These are phyloP conservation scores for Lasiosphaeris hirsuta DNA, from an alignment of 495 filamentous ascomycete genomes.

Conservation along the genomic window DNA sequence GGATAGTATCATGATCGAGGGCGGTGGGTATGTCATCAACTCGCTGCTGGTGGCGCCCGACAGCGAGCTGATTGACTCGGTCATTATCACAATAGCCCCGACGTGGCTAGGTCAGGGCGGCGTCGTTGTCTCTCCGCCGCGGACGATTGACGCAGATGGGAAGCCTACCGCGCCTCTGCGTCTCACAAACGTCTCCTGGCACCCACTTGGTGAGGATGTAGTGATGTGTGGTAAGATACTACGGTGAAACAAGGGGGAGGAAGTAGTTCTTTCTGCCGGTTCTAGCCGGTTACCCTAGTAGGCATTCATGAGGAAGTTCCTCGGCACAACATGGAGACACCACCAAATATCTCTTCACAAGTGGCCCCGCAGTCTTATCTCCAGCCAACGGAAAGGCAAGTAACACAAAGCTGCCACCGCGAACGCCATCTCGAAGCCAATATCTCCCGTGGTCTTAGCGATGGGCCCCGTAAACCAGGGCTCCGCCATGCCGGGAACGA, in stretches of 20 bases:
- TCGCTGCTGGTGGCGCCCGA: constrained; percentile 53
- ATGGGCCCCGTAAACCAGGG: constrained; percentile 53
- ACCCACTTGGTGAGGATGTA: constrained; percentile 10
- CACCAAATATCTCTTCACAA: constrained; percentile 5
- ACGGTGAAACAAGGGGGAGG: too few species aligned
- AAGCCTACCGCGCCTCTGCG: background rate
- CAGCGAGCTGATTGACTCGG: constrained; percentile 58
- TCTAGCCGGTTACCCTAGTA: too few species aligned
- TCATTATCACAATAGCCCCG: constrained; percentile 80
- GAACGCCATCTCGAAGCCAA: constrained; percentile 53
- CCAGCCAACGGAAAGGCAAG: constrained; percentile 37
- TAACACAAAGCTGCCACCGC: constrained; percentile 46
- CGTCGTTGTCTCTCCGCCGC: constrained; percentile 61
- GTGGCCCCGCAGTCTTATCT: constrained; percentile 30
- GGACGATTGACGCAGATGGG: background rate
- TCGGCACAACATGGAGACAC: too few species aligned
- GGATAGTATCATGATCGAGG: constrained; percentile 79
- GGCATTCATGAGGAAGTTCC: too few species aligned
- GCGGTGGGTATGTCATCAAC: constrained; percentile 48
- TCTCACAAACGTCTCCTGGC: constrained; percentile 1
- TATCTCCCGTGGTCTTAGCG: constrained; percentile 48
- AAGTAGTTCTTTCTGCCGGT: too few species aligned
- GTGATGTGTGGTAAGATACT: constrained; percentile 6
- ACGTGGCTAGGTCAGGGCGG: constrained; percentile 79
- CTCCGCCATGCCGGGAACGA: constrained; percentile 50